phyloP scores from a whole-genome alignment of 176 grass and related monocot genomes.

The Hyparrhenia diplandra region DNA sequence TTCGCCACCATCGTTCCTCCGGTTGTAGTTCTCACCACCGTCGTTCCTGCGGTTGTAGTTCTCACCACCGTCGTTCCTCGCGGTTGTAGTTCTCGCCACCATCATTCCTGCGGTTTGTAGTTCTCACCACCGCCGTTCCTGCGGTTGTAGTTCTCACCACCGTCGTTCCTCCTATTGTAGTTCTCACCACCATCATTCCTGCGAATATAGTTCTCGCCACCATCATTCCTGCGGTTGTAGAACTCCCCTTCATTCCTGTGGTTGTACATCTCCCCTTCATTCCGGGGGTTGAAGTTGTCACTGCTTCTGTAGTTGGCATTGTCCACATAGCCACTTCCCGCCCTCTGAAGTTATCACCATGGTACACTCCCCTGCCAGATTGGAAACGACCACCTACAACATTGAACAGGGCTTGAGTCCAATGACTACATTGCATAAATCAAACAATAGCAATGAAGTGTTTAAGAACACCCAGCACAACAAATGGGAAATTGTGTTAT shows the following conservation, averaged over 20 bases:
- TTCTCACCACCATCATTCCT: neutral
- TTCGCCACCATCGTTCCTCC: neutral
- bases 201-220: constrained; percentile 9
- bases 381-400: constrained; percentile 37
- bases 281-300: constrained; percentile 11
- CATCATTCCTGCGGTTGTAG: neutral
- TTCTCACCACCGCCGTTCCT: neutral
- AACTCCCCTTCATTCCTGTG: neutral
- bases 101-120: neutral
- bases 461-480: neutral
- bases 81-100: neutral
- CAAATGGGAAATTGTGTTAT: neutral
- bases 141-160: neutral
- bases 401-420: neutral
- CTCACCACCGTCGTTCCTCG: neutral
- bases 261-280: constrained; percentile 14
- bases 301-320: constrained; percentile 37
- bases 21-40: neutral
- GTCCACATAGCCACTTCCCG: constrained; percentile 21
- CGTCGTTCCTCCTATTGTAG: neutral
- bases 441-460: neutral
- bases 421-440: neutral
- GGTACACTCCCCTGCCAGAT: constrained; percentile 36
- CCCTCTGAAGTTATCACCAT: constrained; percentile 56
- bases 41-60: neutral